These are phyloP conservation scores for Fusarium begoniae DNA, from an alignment of 2,329 filamentous ascomycete species.

Conservation along the genomic window DNA sequence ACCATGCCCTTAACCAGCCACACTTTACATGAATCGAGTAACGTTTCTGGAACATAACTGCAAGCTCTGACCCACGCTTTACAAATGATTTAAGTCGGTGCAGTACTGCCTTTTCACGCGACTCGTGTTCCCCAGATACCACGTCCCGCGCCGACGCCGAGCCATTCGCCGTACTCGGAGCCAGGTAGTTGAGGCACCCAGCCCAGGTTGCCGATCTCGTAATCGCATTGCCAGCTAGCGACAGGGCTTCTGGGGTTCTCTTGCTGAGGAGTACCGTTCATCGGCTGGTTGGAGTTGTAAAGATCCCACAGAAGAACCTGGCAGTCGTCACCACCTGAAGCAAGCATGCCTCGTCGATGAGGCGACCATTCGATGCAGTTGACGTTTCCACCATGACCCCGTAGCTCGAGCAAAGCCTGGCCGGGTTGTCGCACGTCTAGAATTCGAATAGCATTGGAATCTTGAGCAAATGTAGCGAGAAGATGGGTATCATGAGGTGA, in stretches of 20 bases:
- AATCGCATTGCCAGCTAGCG: conserved; percentile 85
- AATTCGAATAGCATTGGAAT: conserved; percentile 91
- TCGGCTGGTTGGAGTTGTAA: conserved; percentile 66
- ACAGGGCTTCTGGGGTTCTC: conserved; percentile 74
- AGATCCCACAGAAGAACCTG: conserved; percentile 95
- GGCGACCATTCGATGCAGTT: conserved; percentile 98
- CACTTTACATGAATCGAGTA: conserved; percentile 39
- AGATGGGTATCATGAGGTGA: conserved; percentile 96
- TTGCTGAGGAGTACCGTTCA: conserved; percentile 60
- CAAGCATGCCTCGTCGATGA: conserved; percentile 83
- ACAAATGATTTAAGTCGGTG: conserved; percentile 27
- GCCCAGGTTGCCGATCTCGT: conserved; percentile 84
- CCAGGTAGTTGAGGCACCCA: conserved; percentile 81
- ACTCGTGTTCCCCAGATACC: conserved; percentile 80
- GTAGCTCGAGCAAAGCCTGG: conserved; percentile 91
- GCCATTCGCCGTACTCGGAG: conserved; percentile 80
- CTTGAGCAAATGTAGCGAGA: conserved; percentile 95
- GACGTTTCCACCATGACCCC: conserved; percentile 83
- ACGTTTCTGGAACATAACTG: conserved; percentile 7
- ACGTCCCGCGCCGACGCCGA: conserved; percentile 82
- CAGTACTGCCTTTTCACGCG: conserved; percentile 39
- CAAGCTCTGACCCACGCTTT: conserved; percentile 4
- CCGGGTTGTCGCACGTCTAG: conserved; percentile 96
- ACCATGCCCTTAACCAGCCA: conserved; percentile 34
- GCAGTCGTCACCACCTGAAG: conserved; percentile 91